Base-by-base conservation (phyloP, 1,284 basidiomycete genomes). In the Apiotrichum sp. region DNA sequence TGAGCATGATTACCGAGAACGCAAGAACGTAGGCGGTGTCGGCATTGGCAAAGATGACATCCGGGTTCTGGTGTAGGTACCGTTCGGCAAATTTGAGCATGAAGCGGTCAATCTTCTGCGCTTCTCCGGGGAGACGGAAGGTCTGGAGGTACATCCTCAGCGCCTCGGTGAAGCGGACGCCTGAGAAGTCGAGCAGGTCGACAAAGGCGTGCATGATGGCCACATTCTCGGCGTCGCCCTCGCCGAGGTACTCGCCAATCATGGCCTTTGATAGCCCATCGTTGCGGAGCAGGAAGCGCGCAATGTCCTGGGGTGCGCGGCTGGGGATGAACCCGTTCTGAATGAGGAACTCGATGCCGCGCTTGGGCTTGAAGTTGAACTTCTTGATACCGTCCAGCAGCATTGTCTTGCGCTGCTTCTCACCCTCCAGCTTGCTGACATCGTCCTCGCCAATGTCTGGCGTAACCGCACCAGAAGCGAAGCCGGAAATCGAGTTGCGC, bases 351-450 rank as follows among this genome's bases (percentile, higher is more conserved):
- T 89, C 82, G 50, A 99, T 83, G 16, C 96, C 96, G 84, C 86
- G 82, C 77, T 96, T 97, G 10, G 96, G 93, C 77, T 98, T 98
- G 79, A 88, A 93, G 77, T 98, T 98, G 79, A 99, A 99, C 75
- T 92, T 92, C 76, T 88, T 92, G 73, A 99, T 89, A 33, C 95
- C 97, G 71, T 98, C 96, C 46, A 96, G 78, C 34, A 98, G 77
- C 1, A 88, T 92, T 38, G 90, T 98, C 80, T 99, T 99, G 78
- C 92, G 89, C 76, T 93, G 88, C 75, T 97, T 98, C 34, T 93
- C 96, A 63, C 83, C 93, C 78, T 98, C 96, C 66, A 99, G 98
- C 70, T 84, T 85, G 39, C 82, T 86, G 0, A 95, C 95, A 71
- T 98, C 96, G 70, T 98, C 96, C 51, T 77, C 66, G 29, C 61